Evolutionary conservation across 306 rosid species (phyloP).

Genomic region (Prunus salicina): DNA sequence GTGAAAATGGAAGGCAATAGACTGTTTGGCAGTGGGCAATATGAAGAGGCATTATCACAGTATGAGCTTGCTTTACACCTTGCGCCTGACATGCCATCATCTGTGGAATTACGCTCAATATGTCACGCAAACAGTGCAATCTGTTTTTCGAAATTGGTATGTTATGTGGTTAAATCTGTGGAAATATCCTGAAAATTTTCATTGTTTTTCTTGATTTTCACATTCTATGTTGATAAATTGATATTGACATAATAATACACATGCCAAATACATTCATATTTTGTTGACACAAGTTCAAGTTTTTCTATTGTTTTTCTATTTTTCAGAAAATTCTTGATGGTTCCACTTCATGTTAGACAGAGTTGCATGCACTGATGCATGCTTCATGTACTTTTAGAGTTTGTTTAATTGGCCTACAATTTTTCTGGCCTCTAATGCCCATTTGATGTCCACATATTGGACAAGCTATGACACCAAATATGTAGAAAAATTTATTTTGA

Average conservation of each 20-base stretch:
- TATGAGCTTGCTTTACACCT: slow-evolving; percentile 65
- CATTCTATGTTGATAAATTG: background rate
- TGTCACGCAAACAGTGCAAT: slow-evolving; percentile 71
- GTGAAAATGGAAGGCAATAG: slow-evolving; percentile 78
- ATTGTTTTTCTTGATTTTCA: background rate
- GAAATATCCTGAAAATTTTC: background rate
- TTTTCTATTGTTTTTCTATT: too few species aligned
- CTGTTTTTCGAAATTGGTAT: slow-evolving; percentile 76
- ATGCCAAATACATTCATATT: too few species aligned
- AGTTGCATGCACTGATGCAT: too few species aligned
- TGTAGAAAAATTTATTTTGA: background rate
- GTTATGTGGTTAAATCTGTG: slow-evolving; percentile 5
- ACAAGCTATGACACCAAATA: background rate
- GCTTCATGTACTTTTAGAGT: background rate
- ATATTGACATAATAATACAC: too few species aligned
- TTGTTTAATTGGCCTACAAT: background rate
- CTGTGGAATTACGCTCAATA: slow-evolving; percentile 68
- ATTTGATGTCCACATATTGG: background rate
- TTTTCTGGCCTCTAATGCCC: background rate
- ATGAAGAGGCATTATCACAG: slow-evolving; percentile 67
- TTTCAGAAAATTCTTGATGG: background rate
- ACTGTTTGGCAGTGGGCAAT: slow-evolving; percentile 58
- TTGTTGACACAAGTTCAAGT: too few species aligned
- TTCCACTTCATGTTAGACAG: background rate
- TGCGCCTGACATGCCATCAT: slow-evolving; percentile 64